Base-by-base conservation (phyloP, 106 monocot species). In the Acorus calamus region DNA sequence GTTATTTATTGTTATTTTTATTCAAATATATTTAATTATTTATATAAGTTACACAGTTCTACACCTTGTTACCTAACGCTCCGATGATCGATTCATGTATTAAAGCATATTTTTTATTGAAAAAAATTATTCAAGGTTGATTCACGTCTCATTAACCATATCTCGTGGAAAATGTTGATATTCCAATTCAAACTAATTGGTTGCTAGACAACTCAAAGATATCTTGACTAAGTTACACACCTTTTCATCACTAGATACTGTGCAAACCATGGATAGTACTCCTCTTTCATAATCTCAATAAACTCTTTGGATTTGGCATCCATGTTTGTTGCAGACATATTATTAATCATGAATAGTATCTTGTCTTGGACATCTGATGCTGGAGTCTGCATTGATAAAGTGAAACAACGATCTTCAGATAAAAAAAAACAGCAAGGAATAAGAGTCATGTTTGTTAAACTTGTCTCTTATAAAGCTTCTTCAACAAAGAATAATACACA, bases 201-300 rank as follows among this genome's bases (percentile, higher is more conserved):
- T 45, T 52, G 14, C 6, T 42, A 7, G 44, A 52, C 14, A 57
- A 11, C 14, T 51, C 12, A 44, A n/a, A 13, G 9, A 61, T 5
- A 45, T 46, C 3, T 56, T 57, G 9, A 56, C 53, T 56, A 52
- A 4, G 47, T 3, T 61, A 44, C 10, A 11, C 68, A 98, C 96
- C 96, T 98, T 80, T 98, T 98, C 96, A 98, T 98, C 55, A 98
- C 91, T 91, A 98, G 91, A 66, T 98, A 92, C 53, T 88, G 83
- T 54, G 91, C 96, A 77, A 98, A 98, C 96, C 96, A 98, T 55
- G 91, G 75, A 75, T 88, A 83, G 65, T 91, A 88, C 49, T 91
- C 77, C 52, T 92, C 96, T 12, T 80, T 69, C 11, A 98, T 57
- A 52, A 98, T 63, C 47, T 98, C 96, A 70, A 49, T 74, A 72